Conservation (phyloP, 2,329 filamentous ascomycete genomes). For the Colletotrichum sp. region DNA sequence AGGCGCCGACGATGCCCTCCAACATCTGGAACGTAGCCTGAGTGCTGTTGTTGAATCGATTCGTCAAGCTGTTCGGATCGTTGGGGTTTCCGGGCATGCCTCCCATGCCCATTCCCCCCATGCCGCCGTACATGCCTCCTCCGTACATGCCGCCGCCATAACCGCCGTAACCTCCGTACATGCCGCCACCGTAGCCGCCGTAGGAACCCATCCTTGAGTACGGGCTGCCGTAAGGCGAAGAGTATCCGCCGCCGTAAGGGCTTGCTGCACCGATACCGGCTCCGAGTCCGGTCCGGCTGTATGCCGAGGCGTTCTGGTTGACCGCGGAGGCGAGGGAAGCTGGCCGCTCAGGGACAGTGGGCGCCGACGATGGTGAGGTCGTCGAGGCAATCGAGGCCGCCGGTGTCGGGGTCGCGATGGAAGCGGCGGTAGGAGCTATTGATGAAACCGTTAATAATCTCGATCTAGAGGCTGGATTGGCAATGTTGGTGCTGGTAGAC, state of each 20-base stretch:
- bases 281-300: constrained; percentile 58
- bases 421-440: constrained; percentile 43
- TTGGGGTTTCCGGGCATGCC: constrained; percentile 68
- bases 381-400: constrained; percentile 40
- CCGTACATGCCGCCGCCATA: constrained; percentile 40
- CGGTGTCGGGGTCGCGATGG: constrained; percentile 45
- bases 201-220: constrained; percentile 53
- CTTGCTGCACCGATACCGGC: constrained; percentile 31
- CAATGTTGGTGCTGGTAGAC: constrained; percentile 29
- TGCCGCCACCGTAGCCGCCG: constrained; percentile 45
- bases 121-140: constrained; percentile 31
- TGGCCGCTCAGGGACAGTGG: constrained; percentile 81
- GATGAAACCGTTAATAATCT: constrained; percentile 8
- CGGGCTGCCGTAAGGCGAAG: constrained; percentile 38
- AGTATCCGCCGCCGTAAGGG: constrained; percentile 40
- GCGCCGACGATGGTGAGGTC: constrained; percentile 46
- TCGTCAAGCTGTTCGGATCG: constrained; percentile 92
- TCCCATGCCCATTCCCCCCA: constrained; percentile 44
- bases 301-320: constrained; percentile 86
- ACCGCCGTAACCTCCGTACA: constrained; percentile 48
- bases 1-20: constrained; percentile 94
- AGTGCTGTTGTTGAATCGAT: constrained; percentile 92
- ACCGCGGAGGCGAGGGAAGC: constrained; percentile 79
- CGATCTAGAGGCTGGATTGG: neutral
- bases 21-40: constrained; percentile 98